Percentiles rank a stretch among this genome's conserved stretches.
Evolutionary conservation across 495 filamentous ascomycete genomes (phyloP).

Genomic region (Aspergillus bertholletiae): DNA sequence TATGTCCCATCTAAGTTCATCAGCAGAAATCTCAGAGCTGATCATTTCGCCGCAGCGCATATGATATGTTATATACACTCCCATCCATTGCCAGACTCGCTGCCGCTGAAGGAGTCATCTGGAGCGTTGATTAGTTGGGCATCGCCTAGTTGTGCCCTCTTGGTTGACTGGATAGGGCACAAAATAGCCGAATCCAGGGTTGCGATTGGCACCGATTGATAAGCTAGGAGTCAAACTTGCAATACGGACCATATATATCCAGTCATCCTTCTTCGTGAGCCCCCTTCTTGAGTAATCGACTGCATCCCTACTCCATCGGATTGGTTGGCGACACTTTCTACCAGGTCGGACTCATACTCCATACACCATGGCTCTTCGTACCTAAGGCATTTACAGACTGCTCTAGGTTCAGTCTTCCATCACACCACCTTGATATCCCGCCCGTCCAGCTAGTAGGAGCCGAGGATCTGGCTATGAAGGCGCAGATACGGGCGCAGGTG

Average conservation of each 20-base stretch:
- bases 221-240: background rate
- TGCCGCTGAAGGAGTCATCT: conserved; percentile 9
- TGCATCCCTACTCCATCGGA: background rate
- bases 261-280: conserved; percentile 7
- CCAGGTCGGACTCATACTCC: background rate
- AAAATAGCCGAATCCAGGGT: background rate
- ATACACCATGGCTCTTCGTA: background rate
- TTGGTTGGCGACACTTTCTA: too few species aligned
- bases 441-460: background rate
- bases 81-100: background rate
- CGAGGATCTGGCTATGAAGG: background rate
- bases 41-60: background rate
- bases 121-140: conserved; percentile 13
- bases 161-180: background rate
- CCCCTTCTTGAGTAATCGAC: background rate
- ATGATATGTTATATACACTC: background rate
- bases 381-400: background rate
- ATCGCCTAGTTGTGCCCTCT: conserved; percentile 6
- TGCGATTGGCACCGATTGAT: conserved; percentile 3
- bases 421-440: background rate
- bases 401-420: background rate
- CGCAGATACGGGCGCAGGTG: background rate
- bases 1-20: background rate
- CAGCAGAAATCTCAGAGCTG: background rate
- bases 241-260: background rate